Percentiles rank a stretch among this genome's conserved stretches.
phyloP scores from a whole-genome alignment of 2,329 filamentous ascomycete genomes.

The Ophiosphaerella narmari region DNA sequence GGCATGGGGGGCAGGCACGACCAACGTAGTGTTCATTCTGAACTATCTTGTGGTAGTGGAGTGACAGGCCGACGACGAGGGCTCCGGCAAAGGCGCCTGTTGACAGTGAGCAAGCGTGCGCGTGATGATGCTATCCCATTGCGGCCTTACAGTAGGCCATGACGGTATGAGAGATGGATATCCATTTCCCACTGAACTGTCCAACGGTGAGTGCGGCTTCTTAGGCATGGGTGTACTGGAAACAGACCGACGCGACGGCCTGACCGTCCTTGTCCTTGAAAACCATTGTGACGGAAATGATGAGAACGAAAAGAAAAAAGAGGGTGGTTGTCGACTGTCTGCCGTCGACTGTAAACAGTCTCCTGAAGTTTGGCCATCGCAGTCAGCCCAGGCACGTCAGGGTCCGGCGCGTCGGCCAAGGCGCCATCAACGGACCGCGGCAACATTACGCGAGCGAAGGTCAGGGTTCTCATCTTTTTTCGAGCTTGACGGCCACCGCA shows the following conservation, averaged over 20 bases:
- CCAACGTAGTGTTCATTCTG: conserved; percentile 86
- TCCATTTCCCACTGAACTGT: conserved; percentile 82
- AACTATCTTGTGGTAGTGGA: conserved; percentile 97
- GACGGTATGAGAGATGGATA: conserved; percentile 84
- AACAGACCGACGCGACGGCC: conserved; percentile 61
- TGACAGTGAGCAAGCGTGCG: conserved; percentile 13
- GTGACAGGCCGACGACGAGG: conserved; percentile 72
- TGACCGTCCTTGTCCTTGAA: conserved; percentile 67
- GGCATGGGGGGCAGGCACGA: background rate
- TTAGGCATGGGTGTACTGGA: conserved; percentile 29
- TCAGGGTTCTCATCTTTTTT: conserved; percentile 25
- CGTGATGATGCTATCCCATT: background rate
- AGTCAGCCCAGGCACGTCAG: conserved; percentile 12
- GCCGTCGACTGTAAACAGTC: conserved; percentile 21
- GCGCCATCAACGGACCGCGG: conserved; percentile 20
- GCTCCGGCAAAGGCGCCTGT: conserved; percentile 84
- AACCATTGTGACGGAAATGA: conserved; percentile 53
- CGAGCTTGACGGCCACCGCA: background rate
- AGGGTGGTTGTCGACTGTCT: background rate
- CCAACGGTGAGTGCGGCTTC: conserved; percentile 34
- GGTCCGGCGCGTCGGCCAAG: conserved; percentile 29
- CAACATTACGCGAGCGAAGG: conserved; percentile 22
- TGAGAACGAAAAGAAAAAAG: conserved; percentile 19
- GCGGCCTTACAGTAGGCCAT: conserved; percentile 71
- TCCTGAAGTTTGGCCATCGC: conserved; percentile 29